These are phyloP conservation scores for Teratosphaeria nubilosa DNA, from an alignment of 2,329 filamentous ascomycete genomes.

Conservation along the genomic window DNA sequence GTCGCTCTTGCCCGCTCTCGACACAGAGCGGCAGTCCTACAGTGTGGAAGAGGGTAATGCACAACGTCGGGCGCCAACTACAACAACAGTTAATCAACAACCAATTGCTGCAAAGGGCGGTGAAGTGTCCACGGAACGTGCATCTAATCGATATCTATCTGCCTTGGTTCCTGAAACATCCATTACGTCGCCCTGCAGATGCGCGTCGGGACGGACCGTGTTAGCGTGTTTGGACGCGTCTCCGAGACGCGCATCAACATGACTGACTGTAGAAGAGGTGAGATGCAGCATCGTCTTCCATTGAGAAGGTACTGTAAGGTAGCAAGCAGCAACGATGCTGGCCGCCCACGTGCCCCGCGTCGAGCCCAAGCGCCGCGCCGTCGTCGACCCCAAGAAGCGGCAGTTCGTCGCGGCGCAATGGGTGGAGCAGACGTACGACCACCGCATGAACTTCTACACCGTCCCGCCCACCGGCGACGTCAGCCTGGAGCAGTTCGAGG, in stretches of 20 bases:
- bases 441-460: constrained; percentile 86
- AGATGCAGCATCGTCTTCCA: no score
- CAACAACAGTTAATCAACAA: background rate
- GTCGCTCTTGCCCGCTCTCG: background rate
- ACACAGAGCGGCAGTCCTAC: background rate
- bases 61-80: background rate
- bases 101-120: background rate
- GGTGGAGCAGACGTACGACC: constrained; percentile 68
- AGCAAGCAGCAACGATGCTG: constrained; percentile 15
- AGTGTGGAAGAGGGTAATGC: background rate
- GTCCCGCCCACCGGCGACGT: constrained; percentile 86
- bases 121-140: background rate
- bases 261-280: no score
- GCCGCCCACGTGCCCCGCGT: constrained; percentile 28
- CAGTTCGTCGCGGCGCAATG: constrained; percentile 73
- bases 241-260: background rate
- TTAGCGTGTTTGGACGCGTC: background rate
- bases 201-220: no score
- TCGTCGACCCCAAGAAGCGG: constrained; percentile 70
- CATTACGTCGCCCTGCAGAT: background rate
- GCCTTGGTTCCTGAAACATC: background rate
- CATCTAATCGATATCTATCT: no score
- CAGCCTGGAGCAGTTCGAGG: constrained; percentile 92
- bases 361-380: constrained; percentile 64
- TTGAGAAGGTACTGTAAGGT: no score